Percentiles rank a stretch among this genome's conserved stretches.
Evolutionary conservation across 768 basidiomycete genomes (phyloP).

Genomic region (Tylopilus rubrobrunneus): DNA sequence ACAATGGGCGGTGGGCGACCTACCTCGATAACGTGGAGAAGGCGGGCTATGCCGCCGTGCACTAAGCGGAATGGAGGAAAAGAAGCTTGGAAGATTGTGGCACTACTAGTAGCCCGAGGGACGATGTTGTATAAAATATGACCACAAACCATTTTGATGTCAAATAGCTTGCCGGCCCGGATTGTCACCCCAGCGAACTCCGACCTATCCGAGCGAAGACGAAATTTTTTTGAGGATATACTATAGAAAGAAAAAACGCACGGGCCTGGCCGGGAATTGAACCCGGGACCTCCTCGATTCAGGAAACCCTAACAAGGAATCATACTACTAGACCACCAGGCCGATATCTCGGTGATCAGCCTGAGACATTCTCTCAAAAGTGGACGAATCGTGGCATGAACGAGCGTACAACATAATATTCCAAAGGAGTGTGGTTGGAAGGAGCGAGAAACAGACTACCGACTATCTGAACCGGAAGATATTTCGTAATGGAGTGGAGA

Average conservation of each 20-base stretch:
- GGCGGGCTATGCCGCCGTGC: conserved; percentile 28
- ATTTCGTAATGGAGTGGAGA: conserved; percentile 29
- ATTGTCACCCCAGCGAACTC: conserved; percentile 1
- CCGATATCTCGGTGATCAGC: conserved; percentile 12
- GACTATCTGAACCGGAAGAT: conserved; percentile 30
- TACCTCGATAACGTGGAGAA: conserved; percentile 29
- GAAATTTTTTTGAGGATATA: background rate
- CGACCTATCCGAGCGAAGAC: background rate
- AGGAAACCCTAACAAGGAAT: conserved; percentile 55
- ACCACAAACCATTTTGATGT: background rate
- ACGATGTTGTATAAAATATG: background rate
- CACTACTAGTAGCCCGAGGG: too few species aligned
- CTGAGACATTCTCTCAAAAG: background rate
- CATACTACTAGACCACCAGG: conserved; percentile 65
- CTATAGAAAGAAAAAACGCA: background rate
- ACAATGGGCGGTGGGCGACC: conserved; percentile 38
- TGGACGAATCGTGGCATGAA: background rate
- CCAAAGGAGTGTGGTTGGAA: conserved; percentile 7
- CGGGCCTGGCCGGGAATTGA: conserved; percentile 57
- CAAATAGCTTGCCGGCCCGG: background rate
- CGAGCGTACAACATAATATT: background rate
- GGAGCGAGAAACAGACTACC: conserved; percentile 5
- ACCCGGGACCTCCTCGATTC: conserved; percentile 57
- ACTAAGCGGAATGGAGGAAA: background rate
- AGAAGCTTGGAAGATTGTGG: background rate